Conservation (phyloP, 169 alveolate genomes). For the Hepatocystis sp. region DNA sequence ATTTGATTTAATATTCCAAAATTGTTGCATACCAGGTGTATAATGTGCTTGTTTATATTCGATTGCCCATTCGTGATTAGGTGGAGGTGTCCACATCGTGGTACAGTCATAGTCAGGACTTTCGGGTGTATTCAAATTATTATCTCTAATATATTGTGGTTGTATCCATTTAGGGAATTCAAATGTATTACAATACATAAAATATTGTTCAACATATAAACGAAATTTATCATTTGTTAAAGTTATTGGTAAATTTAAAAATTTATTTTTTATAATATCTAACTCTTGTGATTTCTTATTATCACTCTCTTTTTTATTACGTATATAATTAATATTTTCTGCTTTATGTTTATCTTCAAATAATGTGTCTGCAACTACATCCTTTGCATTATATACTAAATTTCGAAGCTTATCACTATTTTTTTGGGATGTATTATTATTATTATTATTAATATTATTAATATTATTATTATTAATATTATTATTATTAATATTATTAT, state of each 20-base stretch:
- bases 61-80: conserved; percentile 87
- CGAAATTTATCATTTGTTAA: conserved; percentile 71
- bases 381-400: conserved; percentile 30
- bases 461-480: too few relatives aligned
- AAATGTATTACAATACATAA: conserved; percentile 79
- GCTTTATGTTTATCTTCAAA: background rate
- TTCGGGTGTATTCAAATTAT: conserved; percentile 89
- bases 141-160: conserved; percentile 88
- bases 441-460: too few relatives aligned
- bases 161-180: conserved; percentile 88
- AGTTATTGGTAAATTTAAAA: conserved; percentile 30
- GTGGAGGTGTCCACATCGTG: conserved; percentile 95
- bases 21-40: conserved; percentile 98
- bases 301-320: conserved; percentile 41
- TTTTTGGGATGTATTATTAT: too few relatives aligned
- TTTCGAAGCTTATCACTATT: conserved; percentile 14
- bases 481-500: too few relatives aligned
- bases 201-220: conserved; percentile 81
- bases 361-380: conserved; percentile 26
- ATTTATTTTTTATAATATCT: conserved; percentile 38
- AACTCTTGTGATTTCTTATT: conserved; percentile 61
- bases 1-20: conserved; percentile 96
- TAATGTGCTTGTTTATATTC: conserved; percentile 88
- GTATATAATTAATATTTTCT: conserved; percentile 16
- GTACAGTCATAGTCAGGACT: conserved; percentile 94